phyloP scores from a whole-genome alignment of 139 green algal species.

The Ettlia oleoabundans region DNA sequence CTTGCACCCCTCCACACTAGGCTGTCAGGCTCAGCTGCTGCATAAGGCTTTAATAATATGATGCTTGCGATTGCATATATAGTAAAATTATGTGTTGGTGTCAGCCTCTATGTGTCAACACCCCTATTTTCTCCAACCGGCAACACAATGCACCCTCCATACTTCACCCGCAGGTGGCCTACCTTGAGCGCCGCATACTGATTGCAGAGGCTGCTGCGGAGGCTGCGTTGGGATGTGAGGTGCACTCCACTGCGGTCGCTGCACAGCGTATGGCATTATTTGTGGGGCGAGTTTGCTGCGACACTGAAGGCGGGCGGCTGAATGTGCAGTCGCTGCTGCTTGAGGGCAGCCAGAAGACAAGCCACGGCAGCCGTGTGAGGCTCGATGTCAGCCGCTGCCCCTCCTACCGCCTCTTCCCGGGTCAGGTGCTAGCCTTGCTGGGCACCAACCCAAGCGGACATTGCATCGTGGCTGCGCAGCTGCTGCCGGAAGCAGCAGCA shows the following conservation, averaged over 20 bases:
- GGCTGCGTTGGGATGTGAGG: conserved; percentile 20
- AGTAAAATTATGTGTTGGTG: too few species aligned
- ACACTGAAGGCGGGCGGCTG: conserved; percentile 62
- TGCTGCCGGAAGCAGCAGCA: conserved; percentile 63
- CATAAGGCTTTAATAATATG: too few species aligned
- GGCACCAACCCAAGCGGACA: conserved; percentile 82
- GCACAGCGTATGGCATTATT: conserved; percentile 66
- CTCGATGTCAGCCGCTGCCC: conserved; percentile 73
- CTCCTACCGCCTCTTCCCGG: conserved; percentile 73
- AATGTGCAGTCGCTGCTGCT: conserved; percentile 76
- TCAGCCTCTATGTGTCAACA: too few species aligned
- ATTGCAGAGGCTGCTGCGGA: conserved; percentile 42
- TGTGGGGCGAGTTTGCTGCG: conserved; percentile 76
- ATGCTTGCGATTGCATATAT: too few species aligned
- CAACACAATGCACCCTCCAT: not conserved
- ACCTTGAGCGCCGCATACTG: conserved; percentile 59
- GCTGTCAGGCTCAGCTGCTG: too few species aligned
- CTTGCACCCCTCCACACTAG: not conserved
- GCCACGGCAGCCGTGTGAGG: conserved; percentile 66
- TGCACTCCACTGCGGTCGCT: conserved; percentile 44
- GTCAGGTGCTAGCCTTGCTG: conserved; percentile 71
- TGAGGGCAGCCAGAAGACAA: conserved; percentile 70
- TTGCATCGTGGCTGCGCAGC: conserved; percentile 68
- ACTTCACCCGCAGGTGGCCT: conserved; percentile 43
- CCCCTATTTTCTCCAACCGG: too few species aligned